phyloP scores from a whole-genome alignment of 768 basidiomycete genomes.

The Panellus pusillus region DNA sequence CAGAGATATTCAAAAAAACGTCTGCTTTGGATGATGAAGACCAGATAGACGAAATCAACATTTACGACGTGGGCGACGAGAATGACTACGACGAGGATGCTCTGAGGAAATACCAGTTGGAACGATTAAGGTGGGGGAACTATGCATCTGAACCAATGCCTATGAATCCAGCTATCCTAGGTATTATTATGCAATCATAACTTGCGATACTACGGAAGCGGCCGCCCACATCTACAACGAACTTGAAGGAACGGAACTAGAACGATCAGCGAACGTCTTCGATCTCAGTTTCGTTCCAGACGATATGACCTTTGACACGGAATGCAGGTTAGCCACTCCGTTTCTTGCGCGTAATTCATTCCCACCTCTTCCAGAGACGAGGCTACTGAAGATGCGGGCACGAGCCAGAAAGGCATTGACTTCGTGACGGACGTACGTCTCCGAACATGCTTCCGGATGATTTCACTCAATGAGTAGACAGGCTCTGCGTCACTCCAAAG shows the following conservation, averaged over 20 bases:
- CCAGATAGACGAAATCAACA: conserved; percentile 61
- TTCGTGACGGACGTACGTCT: conserved; percentile 87
- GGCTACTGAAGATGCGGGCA: conserved; percentile 62
- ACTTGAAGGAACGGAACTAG: conserved; percentile 92
- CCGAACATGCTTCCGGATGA: background rate
- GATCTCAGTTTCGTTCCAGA: conserved; percentile 94
- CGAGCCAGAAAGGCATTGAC: conserved; percentile 73
- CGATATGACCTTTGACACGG: conserved; percentile 80
- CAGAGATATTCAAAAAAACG: conserved; percentile 73
- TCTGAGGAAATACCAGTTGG: conserved; percentile 87
- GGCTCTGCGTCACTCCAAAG: conserved; percentile 97
- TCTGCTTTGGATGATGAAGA: conserved; percentile 44
- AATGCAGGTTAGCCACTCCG: conserved; percentile 54
- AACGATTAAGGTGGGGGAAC: conserved; percentile 77
- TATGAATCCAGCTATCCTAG: conserved; percentile 38
- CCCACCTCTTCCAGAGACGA: conserved; percentile 63
- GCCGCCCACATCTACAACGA: conserved; percentile 82
- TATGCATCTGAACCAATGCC: background rate
- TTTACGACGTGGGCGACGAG: conserved; percentile 66
- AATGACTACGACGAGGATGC: conserved; percentile 88
- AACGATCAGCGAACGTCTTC: conserved; percentile 94
- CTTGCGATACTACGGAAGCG: conserved; percentile 76
- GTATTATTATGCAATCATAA: conserved; percentile 94
- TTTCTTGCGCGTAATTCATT: background rate
- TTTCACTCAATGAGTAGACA: conserved; percentile 28